A percentile compares a stretch with the other conserved stretches of the same genome.
phyloP scores from a whole-genome alignment of 73 alveolate species.

The Paramecium sonneborni region DNA sequence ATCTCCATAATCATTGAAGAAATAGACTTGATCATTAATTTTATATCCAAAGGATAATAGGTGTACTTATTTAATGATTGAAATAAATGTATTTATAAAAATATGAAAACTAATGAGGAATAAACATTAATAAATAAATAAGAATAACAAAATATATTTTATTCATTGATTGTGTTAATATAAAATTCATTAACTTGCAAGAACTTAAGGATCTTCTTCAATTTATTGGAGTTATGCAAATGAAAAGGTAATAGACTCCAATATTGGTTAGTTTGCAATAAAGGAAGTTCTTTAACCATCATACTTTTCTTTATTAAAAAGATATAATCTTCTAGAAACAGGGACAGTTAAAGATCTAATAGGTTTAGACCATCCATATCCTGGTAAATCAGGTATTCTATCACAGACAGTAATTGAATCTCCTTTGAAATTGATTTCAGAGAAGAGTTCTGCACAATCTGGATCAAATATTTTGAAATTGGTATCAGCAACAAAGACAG shows the following conservation, averaged over 20 bases:
- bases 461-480: slow-evolving; percentile 29
- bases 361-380: slow-evolving; percentile 64
- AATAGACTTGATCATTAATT: neutral
- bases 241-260: neutral
- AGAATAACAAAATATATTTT: neutral
- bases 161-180: neutral
- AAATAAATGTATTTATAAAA: neutral
- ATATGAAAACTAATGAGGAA: neutral
- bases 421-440: slow-evolving; percentile 49
- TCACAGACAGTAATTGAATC: slow-evolving; percentile 58
- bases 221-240: slow-evolving; percentile 6
- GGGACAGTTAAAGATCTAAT: slow-evolving; percentile 52
- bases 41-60: neutral
- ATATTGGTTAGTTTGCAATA: neutral
- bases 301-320: slow-evolving; percentile 15
- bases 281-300: neutral
- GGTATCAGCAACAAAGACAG: neutral
- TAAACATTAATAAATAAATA: neutral
- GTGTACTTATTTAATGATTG: neutral
- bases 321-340: slow-evolving; percentile 12
- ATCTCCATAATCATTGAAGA: neutral
- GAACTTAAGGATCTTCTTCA: slow-evolving; percentile 9
- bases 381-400: slow-evolving; percentile 57
- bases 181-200: neutral
- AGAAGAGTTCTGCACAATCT: slow-evolving; percentile 43